Conservation (phyloP, 2,329 filamentous ascomycete species). For the Periconia sp. region DNA sequence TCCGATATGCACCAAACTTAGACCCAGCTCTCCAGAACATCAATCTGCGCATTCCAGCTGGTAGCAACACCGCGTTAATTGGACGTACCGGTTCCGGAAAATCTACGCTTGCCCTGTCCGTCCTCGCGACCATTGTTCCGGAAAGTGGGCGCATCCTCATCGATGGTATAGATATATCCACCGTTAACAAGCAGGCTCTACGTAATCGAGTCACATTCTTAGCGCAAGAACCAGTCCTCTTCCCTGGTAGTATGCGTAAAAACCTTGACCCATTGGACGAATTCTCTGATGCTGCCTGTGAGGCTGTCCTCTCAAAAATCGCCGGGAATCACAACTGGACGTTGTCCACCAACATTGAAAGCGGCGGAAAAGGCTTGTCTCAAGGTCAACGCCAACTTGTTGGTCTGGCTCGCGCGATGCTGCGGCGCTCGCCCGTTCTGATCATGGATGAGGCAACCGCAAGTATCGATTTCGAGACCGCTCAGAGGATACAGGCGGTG, state of each 20-base stretch:
- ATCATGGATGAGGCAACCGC: conserved; percentile 72
- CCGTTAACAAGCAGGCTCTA: conserved; percentile 64
- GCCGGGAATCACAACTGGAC: conserved; percentile 63
- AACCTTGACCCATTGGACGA: conserved; percentile 68
- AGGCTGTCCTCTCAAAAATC: conserved; percentile 60
- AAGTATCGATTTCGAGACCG: conserved; percentile 68
- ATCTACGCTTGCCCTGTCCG: conserved; percentile 71
- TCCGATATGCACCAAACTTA: conserved; percentile 79
- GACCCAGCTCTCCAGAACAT: conserved; percentile 74
- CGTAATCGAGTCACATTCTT: conserved; percentile 70
- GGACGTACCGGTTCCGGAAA: conserved; percentile 82
- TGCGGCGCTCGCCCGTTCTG: conserved; percentile 66
- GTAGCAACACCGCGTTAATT: conserved; percentile 78
- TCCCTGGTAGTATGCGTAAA: conserved; percentile 65
- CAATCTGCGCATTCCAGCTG: conserved; percentile 76
- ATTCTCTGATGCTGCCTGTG: conserved; percentile 62
- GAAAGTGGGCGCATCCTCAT: conserved; percentile 63
- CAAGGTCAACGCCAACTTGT: conserved; percentile 72
- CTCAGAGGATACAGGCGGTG: conserved; percentile 60
- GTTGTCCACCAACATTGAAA: conserved; percentile 62
- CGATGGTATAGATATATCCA: conserved; percentile 65
- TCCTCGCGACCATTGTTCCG: conserved; percentile 62
- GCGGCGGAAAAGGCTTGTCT: conserved; percentile 66
- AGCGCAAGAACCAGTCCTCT: conserved; percentile 70
- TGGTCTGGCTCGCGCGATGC: conserved; percentile 66